These are phyloP conservation scores for Eucalyptus curtisii DNA, from an alignment of 345 rosid genomes.

Conservation along the genomic window DNA sequence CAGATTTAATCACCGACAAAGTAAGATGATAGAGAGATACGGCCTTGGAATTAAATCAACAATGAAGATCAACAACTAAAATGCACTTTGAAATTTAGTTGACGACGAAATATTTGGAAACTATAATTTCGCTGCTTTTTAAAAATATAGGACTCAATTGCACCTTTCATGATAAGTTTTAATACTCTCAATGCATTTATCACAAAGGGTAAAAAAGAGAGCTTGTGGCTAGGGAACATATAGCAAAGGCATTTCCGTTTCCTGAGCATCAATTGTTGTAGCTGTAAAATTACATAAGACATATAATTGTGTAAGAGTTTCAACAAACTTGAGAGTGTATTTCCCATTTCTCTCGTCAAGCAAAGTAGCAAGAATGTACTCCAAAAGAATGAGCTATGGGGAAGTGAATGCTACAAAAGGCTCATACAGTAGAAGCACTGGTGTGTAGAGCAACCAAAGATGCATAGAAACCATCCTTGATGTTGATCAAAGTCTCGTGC, in stretches of 20 bases:
- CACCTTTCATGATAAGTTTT: neutral
- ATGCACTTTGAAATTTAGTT: neutral
- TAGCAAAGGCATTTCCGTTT: neutral
- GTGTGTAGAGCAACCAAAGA: constrained; percentile 33
- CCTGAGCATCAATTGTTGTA: neutral
- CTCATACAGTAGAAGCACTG: constrained; percentile 10
- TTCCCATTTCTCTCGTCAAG: neutral
- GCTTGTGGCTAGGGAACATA: neutral
- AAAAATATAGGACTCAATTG: neutral
- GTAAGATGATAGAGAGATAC: neutral
- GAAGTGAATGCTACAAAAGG: neutral
- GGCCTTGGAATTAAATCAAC: neutral
- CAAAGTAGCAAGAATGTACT: neutral
- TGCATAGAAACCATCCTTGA: constrained; percentile 30
- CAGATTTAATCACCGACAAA: neutral
- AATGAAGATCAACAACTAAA: neutral
- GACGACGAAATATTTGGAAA: neutral
- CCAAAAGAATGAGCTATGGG: neutral
- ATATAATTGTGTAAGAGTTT: neutral
- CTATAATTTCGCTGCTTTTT: neutral
- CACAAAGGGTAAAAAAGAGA: neutral
- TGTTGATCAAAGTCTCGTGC: constrained; percentile 31
- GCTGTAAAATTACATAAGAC: neutral
- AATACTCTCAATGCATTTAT: no score
- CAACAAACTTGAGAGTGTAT: neutral